Conservation (phyloP, 345 rosid species). For the Aquilaria malaccensis region DNA sequence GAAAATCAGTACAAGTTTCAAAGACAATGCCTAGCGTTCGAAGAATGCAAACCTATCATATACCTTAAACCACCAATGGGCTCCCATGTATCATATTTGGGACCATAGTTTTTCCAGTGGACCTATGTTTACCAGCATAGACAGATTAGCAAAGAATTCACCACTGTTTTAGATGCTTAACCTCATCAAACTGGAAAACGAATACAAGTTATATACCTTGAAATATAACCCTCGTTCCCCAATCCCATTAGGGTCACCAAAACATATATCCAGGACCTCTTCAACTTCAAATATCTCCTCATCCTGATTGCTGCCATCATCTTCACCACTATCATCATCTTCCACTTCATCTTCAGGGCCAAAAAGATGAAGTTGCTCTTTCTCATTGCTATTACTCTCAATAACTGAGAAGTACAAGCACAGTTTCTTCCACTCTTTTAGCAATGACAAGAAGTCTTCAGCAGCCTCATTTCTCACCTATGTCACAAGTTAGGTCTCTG, state of each 20-base stretch:
- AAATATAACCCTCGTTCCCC: conserved; percentile 31
- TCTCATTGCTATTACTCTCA: conserved; percentile 14
- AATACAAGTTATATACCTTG: conserved; percentile 31
- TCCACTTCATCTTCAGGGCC: conserved; percentile 12
- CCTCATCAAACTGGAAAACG: no score
- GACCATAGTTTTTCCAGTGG: conserved; percentile 52
- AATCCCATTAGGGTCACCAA: conserved; percentile 40
- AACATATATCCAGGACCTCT: conserved; percentile 35
- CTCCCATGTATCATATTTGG: conserved; percentile 60
- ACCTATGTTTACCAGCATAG: conserved; percentile 28
- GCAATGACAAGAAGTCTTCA: conserved; percentile 44
- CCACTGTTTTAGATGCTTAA: background rate
- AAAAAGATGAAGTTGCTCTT: conserved; percentile 18
- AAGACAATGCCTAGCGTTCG: background rate
- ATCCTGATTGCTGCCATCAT: conserved; percentile 19
- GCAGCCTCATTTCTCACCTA: conserved; percentile 69
- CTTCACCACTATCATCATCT: conserved; percentile 17
- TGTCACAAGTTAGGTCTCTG: background rate
- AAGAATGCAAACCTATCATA: conserved; percentile 2
- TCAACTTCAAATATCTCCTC: conserved; percentile 50
- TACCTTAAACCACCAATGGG: conserved; percentile 54
- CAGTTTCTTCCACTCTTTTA: conserved; percentile 56
- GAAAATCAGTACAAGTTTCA: background rate
- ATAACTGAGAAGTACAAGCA: conserved; percentile 41
- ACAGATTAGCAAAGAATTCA: background rate